Percentiles rank a stretch among this genome's conserved stretches.
phyloP scores from a whole-genome alignment of 2,329 filamentous ascomycete species.

The Colletotrichum endophyticum region DNA sequence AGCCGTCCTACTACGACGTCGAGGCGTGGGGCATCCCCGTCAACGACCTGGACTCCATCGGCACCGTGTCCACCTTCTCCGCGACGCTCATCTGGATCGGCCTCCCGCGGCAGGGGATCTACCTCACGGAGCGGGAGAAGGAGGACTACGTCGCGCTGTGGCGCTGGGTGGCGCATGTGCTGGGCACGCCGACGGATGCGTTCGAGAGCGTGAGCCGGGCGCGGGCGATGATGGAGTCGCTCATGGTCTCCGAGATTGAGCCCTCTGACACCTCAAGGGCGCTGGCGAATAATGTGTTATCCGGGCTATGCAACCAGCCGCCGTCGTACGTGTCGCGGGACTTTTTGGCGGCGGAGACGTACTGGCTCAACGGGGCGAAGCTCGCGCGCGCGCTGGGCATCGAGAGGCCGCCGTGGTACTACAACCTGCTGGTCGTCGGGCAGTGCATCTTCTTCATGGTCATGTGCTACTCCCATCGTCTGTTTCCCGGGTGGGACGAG shows the following conservation, averaged over 20 bases:
- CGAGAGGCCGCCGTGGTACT: constrained; percentile 59
- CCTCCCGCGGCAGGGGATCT: constrained; percentile 76
- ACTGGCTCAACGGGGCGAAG: constrained; percentile 73
- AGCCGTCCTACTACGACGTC: constrained; percentile 65
- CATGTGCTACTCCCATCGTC: constrained; percentile 50
- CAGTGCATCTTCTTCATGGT: constrained; percentile 71
- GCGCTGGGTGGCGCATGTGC: constrained; percentile 74
- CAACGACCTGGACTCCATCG: constrained; percentile 77
- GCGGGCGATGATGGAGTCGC: constrained; percentile 69
- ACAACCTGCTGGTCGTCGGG: constrained; percentile 63
- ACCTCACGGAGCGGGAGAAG: constrained; percentile 64
- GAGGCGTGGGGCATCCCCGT: constrained; percentile 67
- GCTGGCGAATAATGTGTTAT: constrained; percentile 78
- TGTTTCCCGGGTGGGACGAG: constrained; percentile 41
- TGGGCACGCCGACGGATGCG: constrained; percentile 69
- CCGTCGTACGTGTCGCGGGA: constrained; percentile 69
- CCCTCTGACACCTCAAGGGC: constrained; percentile 67
- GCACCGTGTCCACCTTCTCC: constrained; percentile 74
- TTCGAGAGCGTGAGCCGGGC: constrained; percentile 62
- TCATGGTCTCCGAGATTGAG: constrained; percentile 69
- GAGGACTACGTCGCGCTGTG: constrained; percentile 76
- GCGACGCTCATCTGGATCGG: constrained; percentile 70
- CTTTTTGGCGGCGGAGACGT: constrained; percentile 70
- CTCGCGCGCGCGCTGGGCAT: constrained; percentile 66
- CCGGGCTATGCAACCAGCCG: constrained; percentile 67